Base-by-base conservation (phyloP, 73 alveolate genomes). In the Vitrella brassicaformis region DNA sequence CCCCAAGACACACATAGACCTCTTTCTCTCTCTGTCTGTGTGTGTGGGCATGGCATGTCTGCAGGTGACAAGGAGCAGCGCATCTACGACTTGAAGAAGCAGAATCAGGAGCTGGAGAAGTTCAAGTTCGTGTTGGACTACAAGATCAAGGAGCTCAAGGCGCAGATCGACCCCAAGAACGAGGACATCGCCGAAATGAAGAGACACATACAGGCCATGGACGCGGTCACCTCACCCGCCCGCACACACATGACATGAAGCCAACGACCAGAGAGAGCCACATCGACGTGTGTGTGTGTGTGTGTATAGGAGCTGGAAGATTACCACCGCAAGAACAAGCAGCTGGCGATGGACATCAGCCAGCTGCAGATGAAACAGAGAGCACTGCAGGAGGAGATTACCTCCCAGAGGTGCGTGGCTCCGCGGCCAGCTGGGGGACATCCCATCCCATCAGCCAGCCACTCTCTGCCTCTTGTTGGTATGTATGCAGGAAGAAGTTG, bases 71-170 rank as follows among this genome's bases (percentile, higher is more conserved):
- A 86, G 80, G 95, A 92, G 70, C 92, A 92, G 84, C 74, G 89
- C 77, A 92, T 90, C 82, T 88, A 88, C 84, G 92, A 90, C 70
- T 86, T 90, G 70, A 92, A 93, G 82, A 93, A 93, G 90, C 93
- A 90, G 87, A 93, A 92, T 31, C 93, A 93, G 85, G 98, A 93
- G 82, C 87, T 93, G 68, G 98, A 93, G 88, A 93, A 93, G 84
- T 93, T 93, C 87, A 92, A 91, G 85, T 93, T 90, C 72, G 98
- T 93, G 19, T 81, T 93, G 74, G 96, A 93, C 75, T 93, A 90
- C 81, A 92, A 92, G 85, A 92, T 92, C 87, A 91, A 91, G 45
- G 98, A 92, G 86, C 89, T 90, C 80, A 93, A 93, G 83, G 89
- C 91, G 71, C 94, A 93, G 80, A 93, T 90, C 73, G 98, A 92